Percentiles rank a stretch among this genome's conserved stretches.
Evolutionary conservation across 768 basidiomycete genomes (phyloP).

Genomic region (Boletus edulis): DNA sequence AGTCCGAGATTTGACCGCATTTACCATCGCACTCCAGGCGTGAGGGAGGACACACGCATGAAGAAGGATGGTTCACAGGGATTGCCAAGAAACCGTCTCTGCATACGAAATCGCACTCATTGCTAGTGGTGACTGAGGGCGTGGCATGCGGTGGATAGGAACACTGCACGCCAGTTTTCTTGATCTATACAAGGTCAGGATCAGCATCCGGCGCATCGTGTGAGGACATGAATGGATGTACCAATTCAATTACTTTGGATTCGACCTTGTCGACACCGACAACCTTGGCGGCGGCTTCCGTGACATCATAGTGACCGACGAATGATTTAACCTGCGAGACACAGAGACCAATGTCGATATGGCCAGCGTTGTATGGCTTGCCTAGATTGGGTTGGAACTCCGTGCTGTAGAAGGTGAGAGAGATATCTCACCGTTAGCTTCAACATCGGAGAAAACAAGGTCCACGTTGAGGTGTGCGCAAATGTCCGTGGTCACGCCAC

Average conservation of each 20-base stretch:
- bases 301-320: constrained; percentile 21
- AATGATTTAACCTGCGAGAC: constrained; percentile 25
- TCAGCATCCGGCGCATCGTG: background rate
- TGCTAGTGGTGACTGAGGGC: constrained; percentile 13
- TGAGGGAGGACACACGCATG: constrained; percentile 28
- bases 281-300: constrained; percentile 20
- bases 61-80: constrained; percentile 13
- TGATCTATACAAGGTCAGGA: constrained; percentile 19
- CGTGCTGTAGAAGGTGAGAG: too few relatives aligned
- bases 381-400: constrained; percentile 4
- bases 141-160: constrained; percentile 31
- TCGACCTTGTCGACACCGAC: constrained; percentile 25
- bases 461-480: constrained; percentile 16
- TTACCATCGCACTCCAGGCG: constrained; percentile 30
- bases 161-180: constrained; percentile 23
- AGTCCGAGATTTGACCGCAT: constrained; percentile 25
- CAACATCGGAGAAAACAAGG: constrained; percentile 18
- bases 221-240: background rate
- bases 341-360: constrained; percentile 29
- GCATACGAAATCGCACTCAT: constrained; percentile 32
- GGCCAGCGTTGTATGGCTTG: constrained; percentile 22
- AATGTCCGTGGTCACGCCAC: constrained; percentile 4
- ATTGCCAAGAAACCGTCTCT: constrained; percentile 25
- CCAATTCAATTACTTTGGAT: constrained; percentile 22
- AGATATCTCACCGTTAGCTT: constrained; percentile 5